These are phyloP conservation scores for Thalia dealbata DNA, from an alignment of 176 grass and related monocot genomes.

Conservation along the genomic window DNA sequence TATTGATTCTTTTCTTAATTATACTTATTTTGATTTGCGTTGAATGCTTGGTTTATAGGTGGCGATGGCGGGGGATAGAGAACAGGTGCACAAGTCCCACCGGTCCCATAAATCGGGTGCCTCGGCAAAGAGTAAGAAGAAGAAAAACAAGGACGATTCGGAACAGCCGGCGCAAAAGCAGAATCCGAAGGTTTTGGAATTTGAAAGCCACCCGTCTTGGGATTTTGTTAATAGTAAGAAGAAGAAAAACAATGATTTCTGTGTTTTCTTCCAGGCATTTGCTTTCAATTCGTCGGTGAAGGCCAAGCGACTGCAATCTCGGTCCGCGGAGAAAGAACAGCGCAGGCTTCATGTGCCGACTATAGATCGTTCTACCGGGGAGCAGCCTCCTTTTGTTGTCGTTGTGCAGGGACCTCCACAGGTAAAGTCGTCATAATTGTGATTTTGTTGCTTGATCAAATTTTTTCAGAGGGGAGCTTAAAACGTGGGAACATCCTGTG, in stretches of 20 bases:
- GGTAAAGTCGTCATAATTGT: slow-evolving; percentile 15
- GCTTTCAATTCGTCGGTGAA: slow-evolving; percentile 78
- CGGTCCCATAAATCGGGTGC: slow-evolving; percentile 62
- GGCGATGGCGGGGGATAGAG: slow-evolving; percentile 39
- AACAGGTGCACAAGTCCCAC: slow-evolving; percentile 68
- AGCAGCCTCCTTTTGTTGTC: slow-evolving; percentile 85
- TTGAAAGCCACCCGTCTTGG: not conserved
- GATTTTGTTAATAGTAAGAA: not conserved
- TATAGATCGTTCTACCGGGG: slow-evolving; percentile 69
- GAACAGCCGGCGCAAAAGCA: slow-evolving; percentile 37
- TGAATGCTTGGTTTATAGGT: not conserved
- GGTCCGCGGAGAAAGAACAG: slow-evolving; percentile 75
- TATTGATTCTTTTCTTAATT: too few relatives aligned
- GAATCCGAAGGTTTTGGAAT: slow-evolving; percentile 68
- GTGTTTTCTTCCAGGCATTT: slow-evolving; percentile 53
- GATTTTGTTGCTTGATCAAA: not conserved
- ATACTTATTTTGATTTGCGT: not conserved
- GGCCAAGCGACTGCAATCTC: slow-evolving; percentile 71
- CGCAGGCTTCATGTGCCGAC: slow-evolving; percentile 65
- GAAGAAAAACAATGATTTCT: too few relatives aligned
- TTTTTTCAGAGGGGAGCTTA: not conserved
- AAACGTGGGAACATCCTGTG: not conserved
- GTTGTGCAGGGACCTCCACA: slow-evolving; percentile 89
- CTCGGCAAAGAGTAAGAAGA: slow-evolving; percentile 50
- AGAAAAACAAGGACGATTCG: slow-evolving; percentile 20